Evolutionary conservation across 2,329 filamentous ascomycete species (phyloP), one percentile per base, ranked within the genome.

Genomic region (Aspergillus sojae): DNA sequence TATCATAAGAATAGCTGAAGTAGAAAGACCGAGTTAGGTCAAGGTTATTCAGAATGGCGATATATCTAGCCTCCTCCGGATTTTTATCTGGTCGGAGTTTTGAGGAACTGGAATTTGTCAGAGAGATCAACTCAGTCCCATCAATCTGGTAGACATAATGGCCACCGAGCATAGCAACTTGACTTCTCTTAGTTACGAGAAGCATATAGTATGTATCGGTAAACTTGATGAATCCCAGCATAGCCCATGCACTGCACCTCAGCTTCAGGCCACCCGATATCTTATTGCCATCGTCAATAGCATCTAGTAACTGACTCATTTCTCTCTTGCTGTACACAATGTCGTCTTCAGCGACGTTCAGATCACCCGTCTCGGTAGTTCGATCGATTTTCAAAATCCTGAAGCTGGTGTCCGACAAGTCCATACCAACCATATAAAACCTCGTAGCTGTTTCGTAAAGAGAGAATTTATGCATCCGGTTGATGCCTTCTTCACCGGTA

Each of bases 121-220:
- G 82, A 0, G 94, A 92, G 19, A 99, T 88, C 59, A 98, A 83
- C 75, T 98, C 94, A 0, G 95, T 99, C 32, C 89, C 93, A 73
- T 98, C 94, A 61, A 99, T 88, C 78, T 97, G 93, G 76, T 98
- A 98, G 65, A 98, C 86, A 74, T 96, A 97, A 76, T 98, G 95
- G 0, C 95, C 95, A 21, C 95, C 95, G 28, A 99, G 86, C 89
- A 97, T 94, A 52, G 95, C 95, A 3, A 97, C 94, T 63, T 96
- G 96, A 73, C 92, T 95, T 81, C 96, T 89, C 80, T 98, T 98
- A 45, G 94, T 97, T 73, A 98, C 94, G 56, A 98, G 81, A 34
- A 98, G 85, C 94, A 99, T 98, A 77, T 99, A 99, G 77, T 96
- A 97, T 3, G 93, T 89, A 2, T 94, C 93, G 0, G 95, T 99